Evolutionary conservation across 73 alveolate genomes (phyloP).

Genomic region (Paramecium pentaurelia): DNA sequence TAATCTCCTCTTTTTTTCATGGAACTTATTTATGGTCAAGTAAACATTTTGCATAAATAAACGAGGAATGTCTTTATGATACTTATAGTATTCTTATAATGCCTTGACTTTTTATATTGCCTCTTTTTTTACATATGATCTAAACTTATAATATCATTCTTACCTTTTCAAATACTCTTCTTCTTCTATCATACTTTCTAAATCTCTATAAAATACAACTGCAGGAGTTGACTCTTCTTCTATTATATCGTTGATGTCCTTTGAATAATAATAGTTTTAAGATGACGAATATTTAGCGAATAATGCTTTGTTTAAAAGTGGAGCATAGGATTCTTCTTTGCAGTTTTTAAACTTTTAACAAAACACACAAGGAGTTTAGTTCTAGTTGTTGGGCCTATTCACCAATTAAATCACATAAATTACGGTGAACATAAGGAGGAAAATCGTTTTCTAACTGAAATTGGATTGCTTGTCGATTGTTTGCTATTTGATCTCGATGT

Average conservation of each 20-base stretch:
- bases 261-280: constrained; percentile 54
- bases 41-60: constrained; percentile 52
- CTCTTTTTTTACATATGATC: not conserved
- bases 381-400: not conserved
- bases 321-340: constrained; percentile 20
- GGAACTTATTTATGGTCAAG: constrained; percentile 43
- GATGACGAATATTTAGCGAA: constrained; percentile 62
- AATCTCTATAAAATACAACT: constrained; percentile 48
- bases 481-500: constrained; percentile 39
- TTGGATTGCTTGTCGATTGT: not conserved
- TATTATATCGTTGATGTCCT: constrained; percentile 58
- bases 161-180: constrained; percentile 59
- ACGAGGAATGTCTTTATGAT: constrained; percentile 57
- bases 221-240: constrained; percentile 53
- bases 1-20: constrained; percentile 56
- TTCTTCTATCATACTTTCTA: constrained; percentile 51
- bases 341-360: not conserved
- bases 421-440: constrained; percentile 27
- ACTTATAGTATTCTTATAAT: constrained; percentile 49
- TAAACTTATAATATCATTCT: not conserved
- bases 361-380: constrained; percentile 1
- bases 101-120: not conserved
- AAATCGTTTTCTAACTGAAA: not conserved
- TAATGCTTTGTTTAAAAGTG: constrained; percentile 57
- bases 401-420: not conserved